phyloP scores from a whole-genome alignment of 148 eudicot genomes.

The Gaultheria prostrata region DNA sequence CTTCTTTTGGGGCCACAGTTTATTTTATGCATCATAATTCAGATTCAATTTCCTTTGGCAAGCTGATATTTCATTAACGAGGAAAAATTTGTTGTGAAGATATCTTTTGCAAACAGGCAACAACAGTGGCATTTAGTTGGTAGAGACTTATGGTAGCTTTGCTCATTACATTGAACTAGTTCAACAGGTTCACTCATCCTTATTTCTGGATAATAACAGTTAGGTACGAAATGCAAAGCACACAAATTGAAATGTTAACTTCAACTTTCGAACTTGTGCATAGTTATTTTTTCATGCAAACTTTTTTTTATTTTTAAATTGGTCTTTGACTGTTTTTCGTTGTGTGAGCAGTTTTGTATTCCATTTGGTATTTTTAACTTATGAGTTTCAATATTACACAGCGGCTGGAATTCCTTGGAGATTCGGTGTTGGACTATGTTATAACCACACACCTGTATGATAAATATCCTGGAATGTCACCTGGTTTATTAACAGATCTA shows the following conservation, averaged over 20 bases:
- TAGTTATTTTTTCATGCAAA: neutral
- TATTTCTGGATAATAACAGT: neutral
- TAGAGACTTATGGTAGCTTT: neutral
- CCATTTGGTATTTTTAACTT: neutral
- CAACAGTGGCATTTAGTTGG: neutral
- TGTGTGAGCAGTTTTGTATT: neutral
- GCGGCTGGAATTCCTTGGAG: slow-evolving; percentile 94
- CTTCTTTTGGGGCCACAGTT: neutral
- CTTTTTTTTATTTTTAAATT: neutral
- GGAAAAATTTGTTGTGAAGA: neutral
- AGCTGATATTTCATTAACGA: neutral
- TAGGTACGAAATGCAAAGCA: neutral
- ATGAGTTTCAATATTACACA: slow-evolving; percentile 23
- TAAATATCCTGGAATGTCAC: slow-evolving; percentile 68
- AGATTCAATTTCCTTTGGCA: neutral
- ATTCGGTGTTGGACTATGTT: slow-evolving; percentile 69
- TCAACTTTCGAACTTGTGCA: neutral
- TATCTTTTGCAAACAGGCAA: neutral
- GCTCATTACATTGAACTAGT: neutral
- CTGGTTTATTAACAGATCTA: slow-evolving; percentile 75
- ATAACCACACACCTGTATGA: slow-evolving; percentile 59
- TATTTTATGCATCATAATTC: neutral
- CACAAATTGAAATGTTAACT: neutral
- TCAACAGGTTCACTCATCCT: neutral
- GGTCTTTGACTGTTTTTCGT: neutral